Evolutionary conservation across 2,329 filamentous ascomycete species (phyloP).

Genomic region (Amesomyces nigricolor): DNA sequence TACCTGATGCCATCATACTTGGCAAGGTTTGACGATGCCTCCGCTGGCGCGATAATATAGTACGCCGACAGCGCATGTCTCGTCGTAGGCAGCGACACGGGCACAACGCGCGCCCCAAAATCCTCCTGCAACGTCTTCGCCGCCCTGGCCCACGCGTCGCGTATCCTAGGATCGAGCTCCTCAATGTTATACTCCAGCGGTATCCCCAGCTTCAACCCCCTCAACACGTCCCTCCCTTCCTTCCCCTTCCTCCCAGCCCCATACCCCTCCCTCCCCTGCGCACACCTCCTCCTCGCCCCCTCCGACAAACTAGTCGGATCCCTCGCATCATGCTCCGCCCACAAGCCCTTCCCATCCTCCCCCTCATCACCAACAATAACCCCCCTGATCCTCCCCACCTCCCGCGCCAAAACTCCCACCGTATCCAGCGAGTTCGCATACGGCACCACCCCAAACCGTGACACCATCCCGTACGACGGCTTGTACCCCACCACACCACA

Average conservation of each 20-base stretch:
- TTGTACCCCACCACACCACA: constrained; percentile 81
- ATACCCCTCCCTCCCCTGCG: constrained; percentile 29
- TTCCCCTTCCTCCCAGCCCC: neutral
- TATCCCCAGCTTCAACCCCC: constrained; percentile 47
- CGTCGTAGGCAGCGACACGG: constrained; percentile 77
- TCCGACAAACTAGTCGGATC: constrained; percentile 69
- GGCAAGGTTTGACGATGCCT: constrained; percentile 91
- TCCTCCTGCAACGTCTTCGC: constrained; percentile 51
- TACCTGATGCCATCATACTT: constrained; percentile 98
- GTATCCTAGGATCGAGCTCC: constrained; percentile 67
- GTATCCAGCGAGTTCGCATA: constrained; percentile 94
- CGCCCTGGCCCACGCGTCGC: constrained; percentile 60
- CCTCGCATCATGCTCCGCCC: constrained; percentile 53
- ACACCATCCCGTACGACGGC: constrained; percentile 83
- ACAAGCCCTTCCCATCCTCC: constrained; percentile 32
- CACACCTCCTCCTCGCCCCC: constrained; percentile 48
- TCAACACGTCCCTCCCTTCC: constrained; percentile 6
- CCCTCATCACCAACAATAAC: constrained; percentile 41
- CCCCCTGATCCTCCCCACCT: constrained; percentile 45
- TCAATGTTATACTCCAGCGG: constrained; percentile 80
- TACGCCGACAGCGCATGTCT: constrained; percentile 84
- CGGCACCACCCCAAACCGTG: constrained; percentile 77
- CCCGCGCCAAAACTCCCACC: constrained; percentile 66
- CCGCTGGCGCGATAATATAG: constrained; percentile 90
- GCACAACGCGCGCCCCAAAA: constrained; percentile 65